Conservation (phyloP, 441 rosid genomes). For the Melastoma candidum region DNA sequence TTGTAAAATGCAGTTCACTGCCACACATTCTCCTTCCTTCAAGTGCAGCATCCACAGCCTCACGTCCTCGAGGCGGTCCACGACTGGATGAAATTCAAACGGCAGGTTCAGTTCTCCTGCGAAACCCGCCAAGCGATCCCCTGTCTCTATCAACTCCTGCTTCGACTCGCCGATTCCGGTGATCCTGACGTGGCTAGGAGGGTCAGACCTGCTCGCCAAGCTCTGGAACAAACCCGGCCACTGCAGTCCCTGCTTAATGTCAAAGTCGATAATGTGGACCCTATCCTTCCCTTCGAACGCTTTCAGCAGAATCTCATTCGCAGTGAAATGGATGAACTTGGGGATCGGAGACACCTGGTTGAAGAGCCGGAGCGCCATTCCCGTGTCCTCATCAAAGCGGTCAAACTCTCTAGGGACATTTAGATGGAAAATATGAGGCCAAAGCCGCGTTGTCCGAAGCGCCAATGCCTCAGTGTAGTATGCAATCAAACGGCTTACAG, state of each 20-base stretch:
- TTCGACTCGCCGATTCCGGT: conserved; percentile 93
- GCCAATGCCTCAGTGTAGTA: conserved; percentile 91
- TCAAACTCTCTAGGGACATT: conserved; percentile 72
- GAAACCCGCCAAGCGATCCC: conserved; percentile 71
- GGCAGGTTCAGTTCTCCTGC: conserved; percentile 76
- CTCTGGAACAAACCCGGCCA: conserved; percentile 97
- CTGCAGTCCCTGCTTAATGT: conserved; percentile 95
- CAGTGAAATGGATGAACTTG: conserved; percentile 79
- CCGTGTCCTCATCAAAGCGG: conserved; percentile 55
- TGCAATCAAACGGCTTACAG: conserved; percentile 61
- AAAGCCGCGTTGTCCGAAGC: conserved; percentile 64
- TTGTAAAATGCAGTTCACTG: conserved; percentile 71
- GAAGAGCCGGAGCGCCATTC: conserved; percentile 66
- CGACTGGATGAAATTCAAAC: conserved; percentile 93
- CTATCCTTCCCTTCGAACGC: conserved; percentile 90
- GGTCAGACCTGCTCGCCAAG: conserved; percentile 62
- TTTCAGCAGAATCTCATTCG: conserved; percentile 75
- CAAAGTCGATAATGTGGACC: conserved; percentile 87
- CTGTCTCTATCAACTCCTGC: conserved; percentile 80
- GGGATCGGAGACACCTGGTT: conserved; percentile 88
- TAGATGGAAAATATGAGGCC: conserved; percentile 86
- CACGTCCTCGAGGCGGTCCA: conserved; percentile 89
- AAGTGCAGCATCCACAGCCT: conserved; percentile 99
- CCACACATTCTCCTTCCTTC: conserved; percentile 77
- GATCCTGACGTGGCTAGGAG: conserved; percentile 76